These are phyloP conservation scores for Cinnamomum micranthum DNA, from an alignment of 164 flowering plant genomes.

Conservation along the genomic window DNA sequence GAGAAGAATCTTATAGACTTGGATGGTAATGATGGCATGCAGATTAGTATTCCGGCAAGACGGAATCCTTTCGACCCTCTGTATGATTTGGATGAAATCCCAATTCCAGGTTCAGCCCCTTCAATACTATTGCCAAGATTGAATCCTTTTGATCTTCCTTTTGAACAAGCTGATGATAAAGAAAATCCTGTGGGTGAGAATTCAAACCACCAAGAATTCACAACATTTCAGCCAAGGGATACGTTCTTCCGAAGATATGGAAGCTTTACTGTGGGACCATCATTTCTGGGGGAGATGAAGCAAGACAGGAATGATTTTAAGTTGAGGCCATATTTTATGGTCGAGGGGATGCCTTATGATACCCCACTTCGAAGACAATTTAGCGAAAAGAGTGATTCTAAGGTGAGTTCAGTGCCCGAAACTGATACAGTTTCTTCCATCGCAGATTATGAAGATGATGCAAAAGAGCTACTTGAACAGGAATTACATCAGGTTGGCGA, in stretches of 20 bases:
- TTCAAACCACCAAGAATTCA: slow-evolving; percentile 50
- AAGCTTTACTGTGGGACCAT: slow-evolving; percentile 64
- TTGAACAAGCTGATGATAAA: slow-evolving; percentile 68
- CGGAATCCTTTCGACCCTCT: slow-evolving; percentile 78
- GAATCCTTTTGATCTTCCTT: slow-evolving; percentile 91
- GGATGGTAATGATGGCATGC: slow-evolving; percentile 38
- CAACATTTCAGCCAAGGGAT: slow-evolving; percentile 44
- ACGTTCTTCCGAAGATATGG: slow-evolving; percentile 60
- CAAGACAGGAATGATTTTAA: slow-evolving; percentile 37
- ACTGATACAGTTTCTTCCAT: slow-evolving; percentile 58
- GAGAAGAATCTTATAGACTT: slow-evolving; percentile 85
- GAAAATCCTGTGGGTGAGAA: slow-evolving; percentile 56
- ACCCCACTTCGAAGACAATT: slow-evolving; percentile 52
- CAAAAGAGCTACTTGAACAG: slow-evolving; percentile 33
- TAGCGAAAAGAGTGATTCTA: slow-evolving; percentile 70
- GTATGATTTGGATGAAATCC: slow-evolving; percentile 43
- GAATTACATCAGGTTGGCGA: slow-evolving; percentile 35
- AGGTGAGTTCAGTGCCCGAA: slow-evolving; percentile 67
- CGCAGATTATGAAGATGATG: slow-evolving; percentile 43
- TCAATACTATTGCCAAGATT: slow-evolving; percentile 54
- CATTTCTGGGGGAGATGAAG: slow-evolving; percentile 39
- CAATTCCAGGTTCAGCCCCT: slow-evolving; percentile 90
- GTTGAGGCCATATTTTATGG: slow-evolving; percentile 57
- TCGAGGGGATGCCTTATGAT: slow-evolving; percentile 41
- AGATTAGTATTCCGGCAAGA: slow-evolving; percentile 34